Base-by-base conservation (phyloP, 2,329 filamentous ascomycete species). In the Amesomyces nigricolor region DNA sequence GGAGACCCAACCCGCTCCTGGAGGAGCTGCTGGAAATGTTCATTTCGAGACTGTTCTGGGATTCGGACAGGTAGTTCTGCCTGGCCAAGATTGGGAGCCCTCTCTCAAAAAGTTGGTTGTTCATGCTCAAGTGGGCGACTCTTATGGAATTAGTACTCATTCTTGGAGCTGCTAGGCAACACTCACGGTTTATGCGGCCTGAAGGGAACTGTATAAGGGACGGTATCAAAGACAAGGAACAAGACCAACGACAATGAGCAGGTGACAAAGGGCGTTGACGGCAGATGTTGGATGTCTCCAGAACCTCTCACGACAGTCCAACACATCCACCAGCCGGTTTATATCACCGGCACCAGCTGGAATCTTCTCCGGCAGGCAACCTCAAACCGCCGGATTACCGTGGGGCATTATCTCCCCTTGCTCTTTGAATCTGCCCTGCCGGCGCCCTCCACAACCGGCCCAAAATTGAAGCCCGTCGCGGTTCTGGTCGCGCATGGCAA, bases 1-100 rank as follows among this genome's bases (percentile, higher is more conserved):
- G 7, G 14, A 19, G 11, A 14, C 2, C n/a, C 9, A 44, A 39
- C 14, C n/a, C 22, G 4, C 44, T 42, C 9, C 19, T 48, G 11
- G 9, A 4, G 5, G 40, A 40, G 30, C 22, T 8, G 9, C 46
- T 47, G 16, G 51, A 46, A 17, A 52, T 13, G 50, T 59, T 57
- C 16, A 52, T 45, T 3, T 54, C 56, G 14, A 55, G 40, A 14
- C 51, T 57, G 43, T 30, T 51, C 10, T 51, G 39, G 29, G 48
- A 26, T 37, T 54, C 51, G 2, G 40, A 40, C 11, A n/a, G 32
- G 4, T 40, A 19, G 14, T 40, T 40, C 19, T 46, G 26, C 9
- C 46, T 42, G 8, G 52, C 38, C 5, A 53, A 10, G 19, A 53
- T 53, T 13, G 56, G 39, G 13, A 57, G 49, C 14, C 47, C 32